phyloP scores from a whole-genome alignment of 805 yeast species.

The Metschnikowia cubensis region DNA sequence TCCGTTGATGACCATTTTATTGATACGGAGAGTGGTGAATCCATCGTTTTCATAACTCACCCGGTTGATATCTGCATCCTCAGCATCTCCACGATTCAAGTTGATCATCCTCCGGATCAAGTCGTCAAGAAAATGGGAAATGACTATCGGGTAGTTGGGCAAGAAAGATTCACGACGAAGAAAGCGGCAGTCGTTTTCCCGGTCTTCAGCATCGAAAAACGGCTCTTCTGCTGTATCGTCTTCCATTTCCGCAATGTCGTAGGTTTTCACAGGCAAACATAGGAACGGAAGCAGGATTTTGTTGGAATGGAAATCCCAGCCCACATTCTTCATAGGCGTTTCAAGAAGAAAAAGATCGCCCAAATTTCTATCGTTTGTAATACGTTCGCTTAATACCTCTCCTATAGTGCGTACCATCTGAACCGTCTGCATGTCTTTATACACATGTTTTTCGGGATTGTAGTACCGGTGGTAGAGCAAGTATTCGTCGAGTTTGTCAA shows the following conservation, averaged over 20 bases:
- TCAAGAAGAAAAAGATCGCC: constrained; percentile 15
- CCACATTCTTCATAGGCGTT: constrained; percentile 18
- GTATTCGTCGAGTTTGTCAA: constrained; percentile 55
- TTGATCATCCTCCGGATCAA: constrained; percentile 29
- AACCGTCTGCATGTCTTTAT: constrained; percentile 59
- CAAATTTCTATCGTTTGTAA: constrained; percentile 12
- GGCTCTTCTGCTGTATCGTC: constrained; percentile 24
- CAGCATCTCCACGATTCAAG: constrained; percentile 41
- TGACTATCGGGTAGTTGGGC: constrained; percentile 19
- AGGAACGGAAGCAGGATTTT: constrained; percentile 27
- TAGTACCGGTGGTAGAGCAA: constrained; percentile 62
- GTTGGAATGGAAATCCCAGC: constrained; percentile 33
- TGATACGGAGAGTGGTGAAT: constrained; percentile 24
- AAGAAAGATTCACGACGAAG: constrained; percentile 13
- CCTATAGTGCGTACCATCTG: constrained; percentile 53
- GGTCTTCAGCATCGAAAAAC: constrained; percentile 23
- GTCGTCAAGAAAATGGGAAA: constrained; percentile 35
- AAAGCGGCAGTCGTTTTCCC: constrained; percentile 14
- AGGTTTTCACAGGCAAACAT: constrained; percentile 31
- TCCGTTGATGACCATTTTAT: constrained; percentile 31
- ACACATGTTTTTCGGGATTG: constrained; percentile 41
- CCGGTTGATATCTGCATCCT: constrained; percentile 25
- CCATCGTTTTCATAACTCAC: constrained; percentile 34
- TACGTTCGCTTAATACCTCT: constrained; percentile 29
- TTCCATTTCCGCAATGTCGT: constrained; percentile 35